Evolutionary conservation across 179 eudicot genomes (phyloP).

Genomic region (Nepenthes alata): DNA sequence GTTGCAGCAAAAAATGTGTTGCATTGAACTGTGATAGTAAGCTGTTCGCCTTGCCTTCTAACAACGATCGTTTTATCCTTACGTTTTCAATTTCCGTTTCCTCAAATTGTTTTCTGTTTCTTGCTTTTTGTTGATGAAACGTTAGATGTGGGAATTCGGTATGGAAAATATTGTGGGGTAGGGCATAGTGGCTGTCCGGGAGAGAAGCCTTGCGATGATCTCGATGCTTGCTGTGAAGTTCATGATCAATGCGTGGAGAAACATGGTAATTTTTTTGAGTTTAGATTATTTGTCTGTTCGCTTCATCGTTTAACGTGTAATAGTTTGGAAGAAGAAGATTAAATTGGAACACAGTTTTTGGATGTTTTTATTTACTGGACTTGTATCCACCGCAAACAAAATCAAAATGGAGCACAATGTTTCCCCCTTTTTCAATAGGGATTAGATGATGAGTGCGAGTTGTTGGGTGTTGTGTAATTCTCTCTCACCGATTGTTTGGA

Average conservation of each 20-base stretch:
- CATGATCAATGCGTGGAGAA: conserved; percentile 72
- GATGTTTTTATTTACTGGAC: too few species aligned
- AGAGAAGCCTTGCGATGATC: conserved; percentile 83
- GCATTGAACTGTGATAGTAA: conserved; percentile 43
- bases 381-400: too few species aligned
- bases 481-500: too few species aligned
- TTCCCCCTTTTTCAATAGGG: too few species aligned
- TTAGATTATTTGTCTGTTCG: too few species aligned
- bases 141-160: conserved; percentile 35
- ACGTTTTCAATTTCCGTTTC: not conserved
- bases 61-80: not conserved
- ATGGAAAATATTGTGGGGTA: conserved; percentile 91
- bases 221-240: conserved; percentile 80
- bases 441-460: too few species aligned
- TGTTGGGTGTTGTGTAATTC: too few species aligned
- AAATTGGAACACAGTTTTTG: too few species aligned
- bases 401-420: too few species aligned
- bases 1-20: conserved; percentile 47
- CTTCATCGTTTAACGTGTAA: too few species aligned
- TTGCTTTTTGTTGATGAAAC: not conserved
- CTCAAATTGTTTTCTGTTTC: not conserved
- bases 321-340: too few species aligned
- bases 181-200: conserved; percentile 89
- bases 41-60: conserved; percentile 1
- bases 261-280: conserved; percentile 19